Evolutionary conservation across 768 basidiomycete genomes (phyloP), one percentile per base, ranked within the genome.

Genomic region (Russula abietina): DNA sequence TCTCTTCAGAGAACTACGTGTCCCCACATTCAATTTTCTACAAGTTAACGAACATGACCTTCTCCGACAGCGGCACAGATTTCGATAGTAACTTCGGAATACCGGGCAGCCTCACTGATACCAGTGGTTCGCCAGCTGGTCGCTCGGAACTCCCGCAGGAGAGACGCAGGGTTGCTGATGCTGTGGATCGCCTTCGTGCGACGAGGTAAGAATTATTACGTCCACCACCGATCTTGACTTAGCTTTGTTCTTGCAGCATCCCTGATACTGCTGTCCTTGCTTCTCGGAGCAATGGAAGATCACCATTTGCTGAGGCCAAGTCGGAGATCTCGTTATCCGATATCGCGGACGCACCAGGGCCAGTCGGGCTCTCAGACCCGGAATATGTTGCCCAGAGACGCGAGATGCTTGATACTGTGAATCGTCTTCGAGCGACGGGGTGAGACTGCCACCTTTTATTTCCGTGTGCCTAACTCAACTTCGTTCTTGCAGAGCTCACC

Each of bases 241-340:
- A 3, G 22, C 6, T 36, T 24, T 38, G 19, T 28, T 16, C n/a
- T 17, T 28, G 26, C 48, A 49, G 48, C 67, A 73, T 89, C 0
- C 89, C 88, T 0, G 80, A 83, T 65, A 88, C 89, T 24, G 85
- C 82, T 0, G 88, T 89, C 46, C 80, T 88, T 8, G 89, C 88
- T 0, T 81, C 78, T 1, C 89, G 89, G 65, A 87, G 83, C 43
- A 86, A 85, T 0, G 89, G 89, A 0, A 90, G 89, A 67, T 88
- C 86, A 0, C 90, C 89, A 0, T 77, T 89, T 4, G 89, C 90
- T 10, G 88, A 91, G 65, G 80, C 85, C 0, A 89, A 90, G 46
- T 86, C 87, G 0, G 86, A 87, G 0, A 82, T 89, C 16, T 85
- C 81, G 0, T 73, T 90, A 0, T 87, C 22, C 11, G n/a, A 59